Evolutionary conservation across 805 yeast species (phyloP), one percentile per base, ranked within the genome.

Genomic region (Metschnikowia continentalis): DNA sequence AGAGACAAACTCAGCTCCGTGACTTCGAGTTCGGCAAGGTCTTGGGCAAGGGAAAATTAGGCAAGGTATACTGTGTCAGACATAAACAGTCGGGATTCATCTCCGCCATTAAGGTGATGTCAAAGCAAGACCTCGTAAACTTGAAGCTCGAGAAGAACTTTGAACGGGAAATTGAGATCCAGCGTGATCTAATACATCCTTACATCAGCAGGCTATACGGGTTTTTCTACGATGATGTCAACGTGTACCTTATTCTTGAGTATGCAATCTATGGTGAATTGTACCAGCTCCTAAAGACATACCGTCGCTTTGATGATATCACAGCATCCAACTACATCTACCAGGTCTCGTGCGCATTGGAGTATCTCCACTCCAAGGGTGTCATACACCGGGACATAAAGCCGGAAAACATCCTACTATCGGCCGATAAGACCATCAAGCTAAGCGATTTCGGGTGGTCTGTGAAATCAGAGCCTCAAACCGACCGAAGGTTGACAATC

Each of bases 371-470:
- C 67, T 71, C 78, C 35, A 88, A 85, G 60, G 82, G 85, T 56
- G 83, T 94, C 41, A 87, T 92, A 26, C 99, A 92, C 63, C 77
- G 98, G 53, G 99, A 92, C 64, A 81, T 92, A 56, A 92, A 92
- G 67, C 98, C 98, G 0, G 98, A 94, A 64, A 92, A 92, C 61
- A 87, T 92, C 46, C 69, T 92, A 40, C 71, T 92, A 10, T 89
- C 90, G 6, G 78, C 83, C 53, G 82, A 88, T 62, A 88, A 90
- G 55, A 80, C 79, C 22, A 76, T 92, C 49, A 92, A 91, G 65
- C 76, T 92, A 36, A 86, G 96, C 17, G 99, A 92, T 69, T 92
- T 94, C 65, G 99, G 99, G 13, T 92, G 97, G 97, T 86, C 96
- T 50, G 92, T 91, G 55, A 83, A 82, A 15, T 43, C 54, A 30